Evolutionary conservation across 1,139 yeast genomes (phyloP).

Genomic region (Candida labiduridarum): DNA sequence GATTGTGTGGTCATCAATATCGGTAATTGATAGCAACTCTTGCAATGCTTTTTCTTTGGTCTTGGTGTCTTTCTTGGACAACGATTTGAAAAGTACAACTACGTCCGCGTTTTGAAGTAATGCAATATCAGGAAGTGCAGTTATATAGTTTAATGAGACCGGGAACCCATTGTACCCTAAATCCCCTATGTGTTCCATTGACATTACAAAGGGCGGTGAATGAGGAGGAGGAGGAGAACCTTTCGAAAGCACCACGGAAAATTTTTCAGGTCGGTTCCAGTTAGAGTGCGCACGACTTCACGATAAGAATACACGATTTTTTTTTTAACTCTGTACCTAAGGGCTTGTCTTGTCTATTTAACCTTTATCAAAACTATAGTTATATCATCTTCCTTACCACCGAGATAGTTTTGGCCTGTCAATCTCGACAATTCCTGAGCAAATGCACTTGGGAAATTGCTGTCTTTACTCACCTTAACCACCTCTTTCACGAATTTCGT

Average conservation of each 20-base stretch:
- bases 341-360: conserved; percentile 23
- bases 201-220: background rate
- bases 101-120: conserved; percentile 60
- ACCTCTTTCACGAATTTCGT: conserved; percentile 68
- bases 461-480: conserved; percentile 68
- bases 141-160: conserved; percentile 73
- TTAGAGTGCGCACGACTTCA: too few species aligned
- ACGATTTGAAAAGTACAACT: conserved; percentile 68
- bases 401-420: conserved; percentile 72
- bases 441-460: conserved; percentile 79
- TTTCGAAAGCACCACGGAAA: too few species aligned
- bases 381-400: conserved; percentile 96
- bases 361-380: conserved; percentile 76
- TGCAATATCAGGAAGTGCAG: conserved; percentile 74
- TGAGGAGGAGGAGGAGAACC: too few species aligned
- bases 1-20: conserved; percentile 50
- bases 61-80: conserved; percentile 75
- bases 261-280: too few species aligned
- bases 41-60: conserved; percentile 80
- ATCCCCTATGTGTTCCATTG: conserved; percentile 17
- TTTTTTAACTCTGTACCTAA: too few species aligned
- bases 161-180: conserved; percentile 59
- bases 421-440: conserved; percentile 75
- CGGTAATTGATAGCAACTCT: conserved; percentile 41
- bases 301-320: too few species aligned